Evolutionary conservation across 176 grass and related monocot genomes (phyloP).

Genomic region (Oryza brachyantha): DNA sequence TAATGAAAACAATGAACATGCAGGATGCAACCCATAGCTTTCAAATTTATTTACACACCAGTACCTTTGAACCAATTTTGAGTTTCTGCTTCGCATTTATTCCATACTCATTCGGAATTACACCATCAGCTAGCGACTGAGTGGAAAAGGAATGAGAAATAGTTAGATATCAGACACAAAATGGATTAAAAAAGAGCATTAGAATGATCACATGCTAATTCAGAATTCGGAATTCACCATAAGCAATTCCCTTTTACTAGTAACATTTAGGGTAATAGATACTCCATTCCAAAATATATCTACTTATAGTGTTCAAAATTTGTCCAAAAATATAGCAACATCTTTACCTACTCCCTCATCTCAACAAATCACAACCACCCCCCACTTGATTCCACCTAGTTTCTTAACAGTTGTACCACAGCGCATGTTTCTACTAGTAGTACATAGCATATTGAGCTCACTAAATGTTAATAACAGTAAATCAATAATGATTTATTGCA

Average conservation of each 20-base stretch:
- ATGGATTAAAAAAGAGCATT: neutral
- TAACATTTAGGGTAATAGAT: neutral
- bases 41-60: neutral
- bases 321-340: too few species aligned
- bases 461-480: neutral
- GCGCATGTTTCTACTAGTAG: neutral
- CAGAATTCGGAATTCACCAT: neutral
- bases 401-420: too few species aligned
- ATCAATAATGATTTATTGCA: neutral
- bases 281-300: too few species aligned
- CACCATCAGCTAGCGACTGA: conserved; percentile 91
- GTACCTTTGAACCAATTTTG: conserved; percentile 93
- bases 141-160: conserved; percentile 37
- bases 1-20: conserved; percentile 1
- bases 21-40: conserved; percentile 7
- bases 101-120: conserved; percentile 95
- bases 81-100: conserved; percentile 96
- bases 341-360: too few species aligned
- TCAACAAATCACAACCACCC: too few species aligned
- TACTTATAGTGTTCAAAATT: too few species aligned
- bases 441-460: neutral
- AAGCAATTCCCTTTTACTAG: neutral
- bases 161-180: conserved; percentile 12
- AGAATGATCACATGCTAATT: conserved; percentile 11
- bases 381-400: too few species aligned